A percentile compares a stretch with the other conserved stretches of the same genome.
phyloP scores from a whole-genome alignment of 108 stramenopile genomes.

The Hondaea fermentalgiana region DNA sequence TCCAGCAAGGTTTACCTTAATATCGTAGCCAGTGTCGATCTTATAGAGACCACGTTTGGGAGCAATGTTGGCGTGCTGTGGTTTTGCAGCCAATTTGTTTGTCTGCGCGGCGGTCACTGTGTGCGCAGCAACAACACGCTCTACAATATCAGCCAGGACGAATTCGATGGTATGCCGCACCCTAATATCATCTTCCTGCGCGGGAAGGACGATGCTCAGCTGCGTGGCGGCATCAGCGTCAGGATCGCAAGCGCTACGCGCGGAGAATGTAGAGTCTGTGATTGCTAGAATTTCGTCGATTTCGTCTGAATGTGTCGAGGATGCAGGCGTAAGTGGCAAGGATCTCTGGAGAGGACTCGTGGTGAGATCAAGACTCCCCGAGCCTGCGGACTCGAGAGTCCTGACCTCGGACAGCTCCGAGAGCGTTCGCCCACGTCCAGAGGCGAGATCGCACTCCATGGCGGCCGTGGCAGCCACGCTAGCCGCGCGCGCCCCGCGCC shows the following conservation, averaged over 20 bases:
- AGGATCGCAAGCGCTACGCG: neutral
- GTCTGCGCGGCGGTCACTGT: neutral
- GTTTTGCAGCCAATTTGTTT: neutral
- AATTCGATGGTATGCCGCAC: neutral
- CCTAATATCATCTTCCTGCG: neutral
- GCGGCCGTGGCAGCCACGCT: no score
- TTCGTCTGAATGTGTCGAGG: no score
- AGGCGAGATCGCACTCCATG: no score
- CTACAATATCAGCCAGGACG: neutral
- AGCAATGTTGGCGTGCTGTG: neutral
- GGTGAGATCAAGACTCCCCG: no score
- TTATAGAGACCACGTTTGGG: neutral
- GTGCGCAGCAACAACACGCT: neutral
- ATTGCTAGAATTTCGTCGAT: no score
- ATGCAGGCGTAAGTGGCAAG: no score
- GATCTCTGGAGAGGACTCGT: no score
- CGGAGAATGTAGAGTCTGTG: neutral
- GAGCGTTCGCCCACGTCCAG: no score
- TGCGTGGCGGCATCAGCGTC: neutral
- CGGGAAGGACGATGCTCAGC: neutral
- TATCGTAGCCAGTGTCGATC: neutral
- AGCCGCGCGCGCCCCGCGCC: no score
- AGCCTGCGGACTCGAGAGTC: no score
- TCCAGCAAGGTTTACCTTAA: neutral
- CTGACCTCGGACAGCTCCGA: no score